Evolutionary conservation across 371 early-diverging fungal genomes (phyloP).

Genomic region (Mucor ambiguus): DNA sequence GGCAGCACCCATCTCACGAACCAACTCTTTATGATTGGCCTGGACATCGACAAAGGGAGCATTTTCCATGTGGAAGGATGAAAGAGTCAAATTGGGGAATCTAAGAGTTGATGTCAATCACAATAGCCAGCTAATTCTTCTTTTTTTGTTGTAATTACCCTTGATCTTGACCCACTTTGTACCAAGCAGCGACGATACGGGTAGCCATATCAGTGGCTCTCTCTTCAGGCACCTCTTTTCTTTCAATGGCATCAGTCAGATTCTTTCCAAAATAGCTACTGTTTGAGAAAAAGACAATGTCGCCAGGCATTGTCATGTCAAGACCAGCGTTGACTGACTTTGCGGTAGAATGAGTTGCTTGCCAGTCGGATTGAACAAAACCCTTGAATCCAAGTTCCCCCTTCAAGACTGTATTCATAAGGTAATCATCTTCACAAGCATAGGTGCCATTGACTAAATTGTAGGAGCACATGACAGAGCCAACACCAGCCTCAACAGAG

Average conservation of each 20-base stretch:
- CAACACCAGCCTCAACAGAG: constrained; percentile 57
- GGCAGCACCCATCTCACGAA: constrained; percentile 53
- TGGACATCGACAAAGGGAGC: constrained; percentile 43
- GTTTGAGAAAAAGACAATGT: constrained; percentile 28
- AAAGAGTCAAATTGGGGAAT: constrained; percentile 38
- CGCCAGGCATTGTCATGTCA: constrained; percentile 66
- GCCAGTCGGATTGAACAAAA: constrained; percentile 46
- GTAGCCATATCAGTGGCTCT: constrained; percentile 59
- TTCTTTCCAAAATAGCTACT: constrained; percentile 39
- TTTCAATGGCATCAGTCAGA: constrained; percentile 33
- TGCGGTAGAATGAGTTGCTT: constrained; percentile 32
- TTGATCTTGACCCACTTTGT: constrained; percentile 45
- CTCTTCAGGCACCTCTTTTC: constrained; percentile 29
- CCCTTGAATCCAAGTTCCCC: constrained; percentile 53
- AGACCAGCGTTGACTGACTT: constrained; percentile 48
- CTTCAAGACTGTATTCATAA: constrained; percentile 49
- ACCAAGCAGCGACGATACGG: constrained; percentile 59
- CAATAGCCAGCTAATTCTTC: neutral
- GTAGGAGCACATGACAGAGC: constrained; percentile 61
- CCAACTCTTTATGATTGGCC: constrained; percentile 35
- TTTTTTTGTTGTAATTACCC: constrained; percentile 11
- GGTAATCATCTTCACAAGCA: constrained; percentile 54
- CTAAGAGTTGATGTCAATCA: neutral
- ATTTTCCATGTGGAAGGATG: constrained; percentile 26
- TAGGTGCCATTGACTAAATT: constrained; percentile 52